phyloP scores from a whole-genome alignment of 805 yeast genomes.

The Yarrowia bubula region DNA sequence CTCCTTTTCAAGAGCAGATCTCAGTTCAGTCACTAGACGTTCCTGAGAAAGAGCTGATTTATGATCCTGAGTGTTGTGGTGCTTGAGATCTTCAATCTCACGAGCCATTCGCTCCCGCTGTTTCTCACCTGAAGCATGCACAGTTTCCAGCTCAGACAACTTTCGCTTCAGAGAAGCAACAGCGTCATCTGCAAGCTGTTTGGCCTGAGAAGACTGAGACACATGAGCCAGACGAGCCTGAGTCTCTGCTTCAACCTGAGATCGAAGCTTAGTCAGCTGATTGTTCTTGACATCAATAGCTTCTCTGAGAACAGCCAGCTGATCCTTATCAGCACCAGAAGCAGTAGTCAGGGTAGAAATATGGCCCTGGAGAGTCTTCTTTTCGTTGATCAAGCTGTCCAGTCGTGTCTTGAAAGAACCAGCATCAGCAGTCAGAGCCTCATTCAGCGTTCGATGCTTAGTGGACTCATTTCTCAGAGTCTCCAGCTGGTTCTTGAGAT shows the following conservation, averaged over 20 bases:
- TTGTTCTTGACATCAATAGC: constrained; percentile 30
- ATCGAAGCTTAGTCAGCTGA: constrained; percentile 33
- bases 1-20: constrained; percentile 31
- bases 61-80: constrained; percentile 33
- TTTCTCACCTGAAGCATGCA: constrained; percentile 29
- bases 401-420: constrained; percentile 9
- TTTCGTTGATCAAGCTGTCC: constrained; percentile 30
- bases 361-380: constrained; percentile 29
- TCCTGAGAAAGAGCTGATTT: constrained; percentile 33
- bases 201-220: constrained; percentile 43
- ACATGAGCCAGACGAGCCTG: constrained; percentile 6
- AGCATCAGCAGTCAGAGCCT: constrained; percentile 30
- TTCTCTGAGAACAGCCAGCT: constrained; percentile 30
- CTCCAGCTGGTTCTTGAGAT: constrained; percentile 25
- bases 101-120: constrained; percentile 32
- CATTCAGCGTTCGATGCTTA: constrained; percentile 31
- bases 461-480: constrained; percentile 28
- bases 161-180: constrained; percentile 31
- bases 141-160: constrained; percentile 31
- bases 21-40: constrained; percentile 29
- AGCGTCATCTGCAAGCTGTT: constrained; percentile 45
- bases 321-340: constrained; percentile 28
- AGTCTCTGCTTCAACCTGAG: constrained; percentile 30
- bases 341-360: constrained; percentile 29
- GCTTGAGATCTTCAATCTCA: constrained; percentile 39